phyloP scores from a whole-genome alignment of 306 rosid species.

The Cucurbita moschata region DNA sequence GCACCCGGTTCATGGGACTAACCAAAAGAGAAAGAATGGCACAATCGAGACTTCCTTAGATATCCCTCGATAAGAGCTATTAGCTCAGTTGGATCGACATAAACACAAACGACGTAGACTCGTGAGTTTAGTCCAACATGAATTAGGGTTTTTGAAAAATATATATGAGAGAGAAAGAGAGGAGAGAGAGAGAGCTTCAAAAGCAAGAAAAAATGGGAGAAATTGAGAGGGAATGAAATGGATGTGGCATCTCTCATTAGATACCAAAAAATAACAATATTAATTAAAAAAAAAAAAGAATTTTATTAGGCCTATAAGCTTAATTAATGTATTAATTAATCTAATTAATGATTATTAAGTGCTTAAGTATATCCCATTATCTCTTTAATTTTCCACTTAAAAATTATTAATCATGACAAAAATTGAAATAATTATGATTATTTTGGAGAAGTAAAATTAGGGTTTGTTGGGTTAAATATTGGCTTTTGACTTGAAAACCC shows the following conservation, averaged over 20 bases:
- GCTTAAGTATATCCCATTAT: neutral
- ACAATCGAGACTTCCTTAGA: too few relatives aligned
- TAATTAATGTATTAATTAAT: neutral
- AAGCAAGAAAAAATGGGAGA: slow-evolving; percentile 35
- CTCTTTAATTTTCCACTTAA: neutral
- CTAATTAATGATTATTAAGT: neutral
- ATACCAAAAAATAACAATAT: slow-evolving; percentile 8
- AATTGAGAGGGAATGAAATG: slow-evolving; percentile 37
- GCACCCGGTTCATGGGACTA: too few relatives aligned
- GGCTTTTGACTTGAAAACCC: neutral
- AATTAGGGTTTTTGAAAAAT: neutral
- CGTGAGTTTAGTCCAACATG: neutral
- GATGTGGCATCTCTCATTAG: slow-evolving; percentile 34
- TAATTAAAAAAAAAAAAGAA: slow-evolving; percentile 2
- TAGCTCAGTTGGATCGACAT: too few relatives aligned
- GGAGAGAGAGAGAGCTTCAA: slow-evolving; percentile 21
- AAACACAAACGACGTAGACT: too few relatives aligned
- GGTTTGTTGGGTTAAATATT: neutral
- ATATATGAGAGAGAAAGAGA: neutral
- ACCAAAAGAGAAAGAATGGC: too few relatives aligned
- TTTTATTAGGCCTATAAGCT: slow-evolving; percentile 10
- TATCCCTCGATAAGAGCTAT: too few relatives aligned
- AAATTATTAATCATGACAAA: too few relatives aligned
- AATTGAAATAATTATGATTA: too few relatives aligned
- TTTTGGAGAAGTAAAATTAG: neutral